Evolutionary conservation across 2,329 filamentous ascomycete species (phyloP).

Genomic region (Leptosphaerulina australis): DNA sequence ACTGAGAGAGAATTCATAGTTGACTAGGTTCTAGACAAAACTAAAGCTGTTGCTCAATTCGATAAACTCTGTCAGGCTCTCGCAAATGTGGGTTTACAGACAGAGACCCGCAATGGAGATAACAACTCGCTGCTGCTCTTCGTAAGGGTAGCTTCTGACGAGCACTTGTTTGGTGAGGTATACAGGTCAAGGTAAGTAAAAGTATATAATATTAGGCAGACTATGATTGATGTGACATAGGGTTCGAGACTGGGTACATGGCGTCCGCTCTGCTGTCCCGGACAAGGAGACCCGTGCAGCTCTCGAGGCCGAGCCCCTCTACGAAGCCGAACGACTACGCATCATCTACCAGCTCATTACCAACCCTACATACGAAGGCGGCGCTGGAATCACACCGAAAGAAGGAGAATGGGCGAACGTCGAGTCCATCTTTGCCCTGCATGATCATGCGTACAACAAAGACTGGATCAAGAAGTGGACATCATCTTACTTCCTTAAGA

Average conservation of each 20-base stretch:
- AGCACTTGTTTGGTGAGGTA: slow-evolving; percentile 77
- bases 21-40: slow-evolving; percentile 60
- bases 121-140: slow-evolving; percentile 80
- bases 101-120: slow-evolving; percentile 83
- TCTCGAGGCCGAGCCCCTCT: slow-evolving; percentile 75
- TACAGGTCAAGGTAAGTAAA: slow-evolving; percentile 72
- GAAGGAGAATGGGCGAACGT: slow-evolving; percentile 58
- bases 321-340: slow-evolving; percentile 85
- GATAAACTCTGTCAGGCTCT: slow-evolving; percentile 77
- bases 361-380: slow-evolving; percentile 55
- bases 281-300: slow-evolving; percentile 71
- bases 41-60: slow-evolving; percentile 75
- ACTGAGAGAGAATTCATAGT: slow-evolving; percentile 12
- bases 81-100: slow-evolving; percentile 78
- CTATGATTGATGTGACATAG: slow-evolving; percentile 52
- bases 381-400: slow-evolving; percentile 58
- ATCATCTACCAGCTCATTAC: slow-evolving; percentile 80
- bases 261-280: slow-evolving; percentile 78
- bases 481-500: slow-evolving; percentile 53
- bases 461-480: slow-evolving; percentile 61
- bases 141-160: slow-evolving; percentile 75
- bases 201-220: not conserved
- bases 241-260: slow-evolving; percentile 92
- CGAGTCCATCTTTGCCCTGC: slow-evolving; percentile 57
- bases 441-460: slow-evolving; percentile 59